Base-by-base conservation (phyloP, 2,329 filamentous ascomycete species). In the Hymenoscyphus salicellus region DNA sequence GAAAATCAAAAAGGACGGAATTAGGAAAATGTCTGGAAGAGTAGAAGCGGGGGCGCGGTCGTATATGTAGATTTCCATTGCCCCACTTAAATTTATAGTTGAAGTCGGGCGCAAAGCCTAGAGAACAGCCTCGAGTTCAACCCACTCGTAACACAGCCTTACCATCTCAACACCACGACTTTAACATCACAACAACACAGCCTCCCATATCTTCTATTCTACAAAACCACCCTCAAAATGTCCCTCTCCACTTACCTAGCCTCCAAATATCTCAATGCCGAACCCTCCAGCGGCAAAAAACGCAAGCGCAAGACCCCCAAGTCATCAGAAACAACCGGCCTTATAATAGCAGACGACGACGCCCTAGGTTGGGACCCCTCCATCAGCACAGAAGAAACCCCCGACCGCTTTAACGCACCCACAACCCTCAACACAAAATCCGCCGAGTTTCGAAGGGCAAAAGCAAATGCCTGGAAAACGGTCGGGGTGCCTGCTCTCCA, bases 211-310 rank as follows among this genome's bases (percentile, higher is more conserved):
- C n/a, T n/a, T n/a, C n/a, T n/a, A n/a, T n/a, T n/a, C n/a, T 32
- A 28, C 14, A 8, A 20, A 3, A 28, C 28, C 20, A 5, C 41
- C 41, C 55, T 28, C 61, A 59, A 56, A 60, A 88, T 89, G 84
- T 82, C 80, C 8, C 84, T 97, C 69, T 89, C 92, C 65, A 87
- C 88, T 74, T 99, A 98, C 75, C 86, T 99, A 41, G 93, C 94
- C 43, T 89, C 92, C 68, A 95, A 93, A 77, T 99, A 99, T 77
- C 88, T 99, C 59, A 91, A 84, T 1, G 87, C 88, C 49, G 86
- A 89, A 70, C 77, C 75, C 10, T 72, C 75, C 28, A 80, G 83
- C 63, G 80, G 84, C 49, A 83, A 86, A 66, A 77, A 81, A 5
- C 86, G 85, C 58, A 89, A 89, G 74, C 89, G 89, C 75, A 82